Percentiles rank a stretch among this genome's conserved stretches.
Evolutionary conservation across 495 filamentous ascomycete species (phyloP).

Genomic region (Daldinia bambusicola): DNA sequence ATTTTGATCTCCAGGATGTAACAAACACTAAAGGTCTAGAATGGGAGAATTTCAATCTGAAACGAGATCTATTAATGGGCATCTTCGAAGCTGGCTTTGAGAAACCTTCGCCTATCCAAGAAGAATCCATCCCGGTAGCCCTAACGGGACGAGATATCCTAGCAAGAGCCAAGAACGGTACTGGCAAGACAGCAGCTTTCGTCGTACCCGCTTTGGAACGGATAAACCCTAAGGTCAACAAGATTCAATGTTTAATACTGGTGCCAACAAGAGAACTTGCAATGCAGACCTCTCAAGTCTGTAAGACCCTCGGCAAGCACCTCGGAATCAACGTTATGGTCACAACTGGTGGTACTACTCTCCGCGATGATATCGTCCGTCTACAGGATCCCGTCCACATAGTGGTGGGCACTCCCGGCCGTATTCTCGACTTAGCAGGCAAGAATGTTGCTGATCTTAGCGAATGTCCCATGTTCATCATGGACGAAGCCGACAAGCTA

Average conservation of each 20-base stretch:
- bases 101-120: slow-evolving; percentile 98
- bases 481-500: slow-evolving; percentile 99
- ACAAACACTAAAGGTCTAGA: slow-evolving; percentile 96
- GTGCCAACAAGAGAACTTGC: slow-evolving; percentile 97
- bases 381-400: slow-evolving; percentile 95
- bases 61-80: slow-evolving; percentile 95
- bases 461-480: slow-evolving; percentile 95
- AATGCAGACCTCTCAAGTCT: slow-evolving; percentile 98
- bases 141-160: slow-evolving; percentile 95
- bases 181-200: slow-evolving; percentile 97
- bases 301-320: slow-evolving; percentile 97
- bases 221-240: slow-evolving; percentile 94
- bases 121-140: slow-evolving; percentile 97
- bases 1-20: slow-evolving; percentile 74
- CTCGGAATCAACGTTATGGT: slow-evolving; percentile 99
- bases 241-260: slow-evolving; percentile 94
- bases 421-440: slow-evolving; percentile 93
- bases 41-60: slow-evolving; percentile 95
- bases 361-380: slow-evolving; percentile 97
- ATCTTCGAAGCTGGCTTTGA: slow-evolving; percentile 99
- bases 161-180: slow-evolving; percentile 97
- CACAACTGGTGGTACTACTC: slow-evolving; percentile 91
- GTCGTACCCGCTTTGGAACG: slow-evolving; percentile 95
- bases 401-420: slow-evolving; percentile 94
- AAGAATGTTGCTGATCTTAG: slow-evolving; percentile 97